Evolutionary conservation across 371 early-diverging fungal species (phyloP), one percentile per base, ranked within the genome.

Genomic region (Parasitella parasitica): DNA sequence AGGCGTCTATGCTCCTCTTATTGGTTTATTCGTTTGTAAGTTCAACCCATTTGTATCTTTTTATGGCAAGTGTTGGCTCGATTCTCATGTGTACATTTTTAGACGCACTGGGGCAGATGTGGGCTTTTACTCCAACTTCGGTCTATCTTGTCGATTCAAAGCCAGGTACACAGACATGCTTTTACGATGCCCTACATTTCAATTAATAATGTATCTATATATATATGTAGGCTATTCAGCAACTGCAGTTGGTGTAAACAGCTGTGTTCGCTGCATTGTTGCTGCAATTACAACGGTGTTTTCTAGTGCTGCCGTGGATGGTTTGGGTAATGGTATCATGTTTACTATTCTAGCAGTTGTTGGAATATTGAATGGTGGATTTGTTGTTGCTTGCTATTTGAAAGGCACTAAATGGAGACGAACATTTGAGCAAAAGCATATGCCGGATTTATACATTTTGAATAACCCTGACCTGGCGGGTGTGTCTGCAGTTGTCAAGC

Each of bases 141-240:
- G 84, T 81, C 0, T 86, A 86, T 49, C 61, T 82, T 2, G 86
- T 86, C 5, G 84, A 86, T 57, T 59, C 78, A 4, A 77, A 82
- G 16, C 78, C 78, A 11, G 86, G 86, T 59, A 43, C 32, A 32
- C 4, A n/a, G n/a, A n/a, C n/a, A n/a, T n/a, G n/a, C n/a, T n/a
- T n/a, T n/a, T n/a, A n/a, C 11, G 11, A 8, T 32, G 32, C 32
- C 32, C 32, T 9, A 35, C 13, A 26, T 24, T 20, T 57, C 0
- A 20, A 11, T 1, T 4, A 30, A 13, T 32, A 9, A 18, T 32
- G 1, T 13, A 18, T 39, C 27, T 15, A 16, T 51, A 3, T 1
- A 32, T 18, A 16, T 18, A 11, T 18, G 3, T 34, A 61, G 61
- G 61, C 9, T 64, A 64, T 30, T 84, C 84, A 2, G 83, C 86